These are phyloP conservation scores for Danielia oregonensis DNA, from an alignment of 805 yeast species.

Conservation along the genomic window DNA sequence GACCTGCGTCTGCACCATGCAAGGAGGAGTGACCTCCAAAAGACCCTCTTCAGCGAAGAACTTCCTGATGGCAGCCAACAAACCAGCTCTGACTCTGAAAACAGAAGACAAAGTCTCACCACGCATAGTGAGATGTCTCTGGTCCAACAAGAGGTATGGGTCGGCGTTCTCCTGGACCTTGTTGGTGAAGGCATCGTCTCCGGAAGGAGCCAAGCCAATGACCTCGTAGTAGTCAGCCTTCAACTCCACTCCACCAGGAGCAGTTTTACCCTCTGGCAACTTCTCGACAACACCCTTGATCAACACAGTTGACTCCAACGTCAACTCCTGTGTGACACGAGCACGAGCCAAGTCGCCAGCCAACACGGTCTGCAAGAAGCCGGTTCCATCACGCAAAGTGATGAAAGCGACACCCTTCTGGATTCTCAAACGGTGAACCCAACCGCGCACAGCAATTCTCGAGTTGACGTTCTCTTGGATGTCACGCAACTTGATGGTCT, in stretches of 20 bases:
- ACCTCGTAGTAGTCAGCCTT: slow-evolving; percentile 86
- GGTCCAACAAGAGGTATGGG: slow-evolving; percentile 87
- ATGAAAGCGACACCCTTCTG: slow-evolving; percentile 92
- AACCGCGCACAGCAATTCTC: slow-evolving; percentile 82
- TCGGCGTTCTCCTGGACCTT: slow-evolving; percentile 91
- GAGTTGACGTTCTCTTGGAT: slow-evolving; percentile 54
- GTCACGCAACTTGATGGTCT: slow-evolving; percentile 58
- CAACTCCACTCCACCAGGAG: slow-evolving; percentile 97
- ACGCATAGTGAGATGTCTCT: slow-evolving; percentile 92
- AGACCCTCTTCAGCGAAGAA: slow-evolving; percentile 71
- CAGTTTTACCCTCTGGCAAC: slow-evolving; percentile 93
- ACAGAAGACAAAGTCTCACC: slow-evolving; percentile 93
- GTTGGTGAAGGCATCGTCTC: slow-evolving; percentile 93
- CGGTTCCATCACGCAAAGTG: slow-evolving; percentile 94
- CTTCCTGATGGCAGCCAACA: slow-evolving; percentile 70
- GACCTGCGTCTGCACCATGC: slow-evolving; percentile 99
- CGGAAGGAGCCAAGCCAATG: slow-evolving; percentile 92
- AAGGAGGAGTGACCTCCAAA: slow-evolving; percentile 96
- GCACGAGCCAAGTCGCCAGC: slow-evolving; percentile 92
- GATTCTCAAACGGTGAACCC: slow-evolving; percentile 92
- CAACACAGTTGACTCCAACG: slow-evolving; percentile 81
- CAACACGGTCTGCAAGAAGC: slow-evolving; percentile 81
- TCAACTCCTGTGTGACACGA: slow-evolving; percentile 75
- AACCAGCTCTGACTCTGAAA: slow-evolving; percentile 88
- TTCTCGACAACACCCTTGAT: slow-evolving; percentile 77